phyloP scores from a whole-genome alignment of 2,329 filamentous ascomycete genomes.

The Diaporthe capsici region DNA sequence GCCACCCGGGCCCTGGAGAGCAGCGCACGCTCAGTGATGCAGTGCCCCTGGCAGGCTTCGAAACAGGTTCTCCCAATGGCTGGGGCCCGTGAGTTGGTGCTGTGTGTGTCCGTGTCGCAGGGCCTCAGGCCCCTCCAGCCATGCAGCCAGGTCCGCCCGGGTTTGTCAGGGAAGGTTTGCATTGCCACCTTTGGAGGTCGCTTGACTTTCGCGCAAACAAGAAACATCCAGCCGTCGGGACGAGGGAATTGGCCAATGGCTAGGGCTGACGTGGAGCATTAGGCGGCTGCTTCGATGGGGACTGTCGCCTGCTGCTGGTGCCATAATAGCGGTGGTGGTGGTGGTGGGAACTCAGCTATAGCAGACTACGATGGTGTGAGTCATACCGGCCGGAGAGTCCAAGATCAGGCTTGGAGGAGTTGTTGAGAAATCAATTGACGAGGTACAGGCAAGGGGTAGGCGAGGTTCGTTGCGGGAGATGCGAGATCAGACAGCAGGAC shows the following conservation, averaged over 20 bases:
- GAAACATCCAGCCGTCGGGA: conserved; percentile 26
- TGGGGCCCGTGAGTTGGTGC: conserved; percentile 7
- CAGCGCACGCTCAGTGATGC: conserved; percentile 2
- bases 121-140: background rate
- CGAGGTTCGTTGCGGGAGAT: background rate
- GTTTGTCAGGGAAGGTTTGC: conserved; percentile 20
- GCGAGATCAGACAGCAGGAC: background rate
- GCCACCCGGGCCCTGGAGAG: conserved; percentile 12
- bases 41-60: conserved; percentile 13
- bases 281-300: conserved; percentile 25
- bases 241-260: conserved; percentile 32
- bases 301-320: conserved; percentile 18
- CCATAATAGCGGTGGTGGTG: background rate
- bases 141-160: background rate
- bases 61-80: conserved; percentile 25
- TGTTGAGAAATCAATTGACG: conserved; percentile 18
- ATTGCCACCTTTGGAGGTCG: conserved; percentile 30
- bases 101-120: background rate
- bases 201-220: conserved; percentile 29
- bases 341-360: conserved; percentile 3
- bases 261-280: conserved; percentile 31
- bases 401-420: background rate
- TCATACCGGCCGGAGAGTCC: conserved; percentile 6
- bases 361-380: conserved; percentile 3
- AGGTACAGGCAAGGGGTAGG: background rate